phyloP scores from a whole-genome alignment of 2,329 filamentous ascomycete species.

The Leptosphaerulina australis region DNA sequence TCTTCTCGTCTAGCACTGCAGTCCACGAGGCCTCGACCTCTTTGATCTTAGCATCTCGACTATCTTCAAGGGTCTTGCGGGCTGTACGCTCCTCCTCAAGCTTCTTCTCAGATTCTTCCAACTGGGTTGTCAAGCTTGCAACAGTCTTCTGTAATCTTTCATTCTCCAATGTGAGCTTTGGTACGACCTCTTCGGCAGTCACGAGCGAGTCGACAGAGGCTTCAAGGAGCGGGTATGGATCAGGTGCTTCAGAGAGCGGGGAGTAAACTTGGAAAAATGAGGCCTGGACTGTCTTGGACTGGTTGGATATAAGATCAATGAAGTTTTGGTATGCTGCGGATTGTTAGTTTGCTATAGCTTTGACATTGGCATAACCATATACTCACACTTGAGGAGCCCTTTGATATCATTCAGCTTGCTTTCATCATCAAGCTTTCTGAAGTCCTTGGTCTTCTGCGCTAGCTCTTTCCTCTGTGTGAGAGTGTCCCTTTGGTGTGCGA shows the following conservation, averaged over 20 bases:
- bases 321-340: constrained; percentile 90
- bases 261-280: constrained; percentile 93
- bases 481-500: constrained; percentile 91
- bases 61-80: constrained; percentile 76
- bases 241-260: constrained; percentile 90
- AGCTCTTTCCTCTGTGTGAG: constrained; percentile 94
- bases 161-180: constrained; percentile 88
- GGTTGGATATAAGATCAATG: constrained; percentile 93
- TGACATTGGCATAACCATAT: not conserved
- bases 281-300: constrained; percentile 91
- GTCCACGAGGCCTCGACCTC: constrained; percentile 90
- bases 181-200: constrained; percentile 87
- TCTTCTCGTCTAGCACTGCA: constrained; percentile 88
- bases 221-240: constrained; percentile 94
- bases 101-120: constrained; percentile 81
- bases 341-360: constrained; percentile 24
- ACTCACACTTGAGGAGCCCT: constrained; percentile 78
- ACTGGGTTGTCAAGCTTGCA: constrained; percentile 73
- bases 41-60: constrained; percentile 78
- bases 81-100: constrained; percentile 78
- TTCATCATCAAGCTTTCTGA: constrained; percentile 88
- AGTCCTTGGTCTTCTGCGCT: constrained; percentile 99
- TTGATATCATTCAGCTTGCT: constrained; percentile 89
- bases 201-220: constrained; percentile 94
- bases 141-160: constrained; percentile 82